Evolutionary conservation across 2,329 filamentous ascomycete species (phyloP).

Genomic region (Venturia asperata): DNA sequence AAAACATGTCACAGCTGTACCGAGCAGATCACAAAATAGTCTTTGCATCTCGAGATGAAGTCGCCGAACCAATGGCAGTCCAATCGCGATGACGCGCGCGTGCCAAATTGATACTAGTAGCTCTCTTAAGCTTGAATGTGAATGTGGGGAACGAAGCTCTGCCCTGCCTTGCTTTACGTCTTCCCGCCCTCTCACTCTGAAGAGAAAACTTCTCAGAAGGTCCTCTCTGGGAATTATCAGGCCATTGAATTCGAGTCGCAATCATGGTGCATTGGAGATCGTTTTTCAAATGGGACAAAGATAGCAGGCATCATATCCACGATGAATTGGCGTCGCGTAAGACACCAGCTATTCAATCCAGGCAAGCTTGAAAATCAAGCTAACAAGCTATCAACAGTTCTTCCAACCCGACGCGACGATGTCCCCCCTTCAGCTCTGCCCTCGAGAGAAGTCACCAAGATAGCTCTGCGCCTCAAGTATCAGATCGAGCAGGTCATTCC

Average conservation of each 20-base stretch:
- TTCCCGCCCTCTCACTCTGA: neutral
- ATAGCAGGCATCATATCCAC: constrained; percentile 30
- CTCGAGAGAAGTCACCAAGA: constrained; percentile 74
- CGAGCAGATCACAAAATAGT: neutral
- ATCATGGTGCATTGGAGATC: constrained; percentile 35
- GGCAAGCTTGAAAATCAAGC: neutral
- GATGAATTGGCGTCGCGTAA: constrained; percentile 38
- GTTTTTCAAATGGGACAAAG: constrained; percentile 32
- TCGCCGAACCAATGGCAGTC: neutral
- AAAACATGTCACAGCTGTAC: neutral
- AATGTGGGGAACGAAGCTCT: neutral
- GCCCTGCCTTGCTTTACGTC: neutral
- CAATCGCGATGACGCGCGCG: neutral
- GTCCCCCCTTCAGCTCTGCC: constrained; percentile 60
- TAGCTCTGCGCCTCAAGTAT: constrained; percentile 83
- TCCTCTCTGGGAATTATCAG: neutral
- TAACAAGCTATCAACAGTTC: constrained; percentile 43
- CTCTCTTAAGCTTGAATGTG: neutral
- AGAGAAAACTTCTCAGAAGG: neutral
- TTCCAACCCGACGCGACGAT: constrained; percentile 56
- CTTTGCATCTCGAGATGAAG: neutral
- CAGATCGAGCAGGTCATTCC: constrained; percentile 84
- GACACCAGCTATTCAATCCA: constrained; percentile 21
- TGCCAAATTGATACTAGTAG: neutral
- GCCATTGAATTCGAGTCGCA: constrained; percentile 10